Evolutionary conservation across 805 yeast species (phyloP), one percentile per base, ranked within the genome.

Genomic region (Barnettozyma sp.): DNA sequence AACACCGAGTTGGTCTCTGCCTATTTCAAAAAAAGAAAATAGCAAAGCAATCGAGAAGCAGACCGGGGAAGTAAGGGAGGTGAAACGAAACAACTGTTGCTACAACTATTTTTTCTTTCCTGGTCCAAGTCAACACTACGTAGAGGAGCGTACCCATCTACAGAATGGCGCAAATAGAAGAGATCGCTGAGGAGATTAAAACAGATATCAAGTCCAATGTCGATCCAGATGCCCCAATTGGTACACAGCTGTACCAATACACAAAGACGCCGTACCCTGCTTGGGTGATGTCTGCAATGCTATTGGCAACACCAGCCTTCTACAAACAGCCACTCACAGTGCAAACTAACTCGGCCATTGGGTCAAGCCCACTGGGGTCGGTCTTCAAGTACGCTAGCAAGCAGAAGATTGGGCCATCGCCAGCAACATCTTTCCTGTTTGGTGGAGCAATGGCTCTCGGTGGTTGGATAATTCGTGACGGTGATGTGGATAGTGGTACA

Each of bases 401-500:
- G 35, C 14, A 13, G 5, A 37, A 28, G 17, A 40, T 63, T 11
- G 68, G 67, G 2, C 62, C 67, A 2, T 46, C 60, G 1, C 48
- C 51, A 6, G 45, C 48, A 17, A 54, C 57, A 25, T 72, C 78
- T 24, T 50, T 70, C 18, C 49, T 77, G 9, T 82, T 82, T 54
- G 82, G 85, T 5, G 60, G 70, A 1, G 76, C 82, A 25, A 61
- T 72, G 39, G 76, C 76, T 1, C 55, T 80, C 14, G 90, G 90
- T 18, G 77, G 83, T 4, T 81, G 74, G 64, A 80, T 87, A 65
- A 71, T 81, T 26, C 66, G 67, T 44, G 96, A 87, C 52, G 79
- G 83, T 12, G 95, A 86, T 50, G 59, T 75, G 15, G 69, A 71
- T 30, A 78, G 82, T 58, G 96, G 94, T 4, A 69, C 90, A 1